Evolutionary conservation across 2,329 filamentous ascomycete genomes (phyloP).

Genomic region (Monascus ruber): DNA sequence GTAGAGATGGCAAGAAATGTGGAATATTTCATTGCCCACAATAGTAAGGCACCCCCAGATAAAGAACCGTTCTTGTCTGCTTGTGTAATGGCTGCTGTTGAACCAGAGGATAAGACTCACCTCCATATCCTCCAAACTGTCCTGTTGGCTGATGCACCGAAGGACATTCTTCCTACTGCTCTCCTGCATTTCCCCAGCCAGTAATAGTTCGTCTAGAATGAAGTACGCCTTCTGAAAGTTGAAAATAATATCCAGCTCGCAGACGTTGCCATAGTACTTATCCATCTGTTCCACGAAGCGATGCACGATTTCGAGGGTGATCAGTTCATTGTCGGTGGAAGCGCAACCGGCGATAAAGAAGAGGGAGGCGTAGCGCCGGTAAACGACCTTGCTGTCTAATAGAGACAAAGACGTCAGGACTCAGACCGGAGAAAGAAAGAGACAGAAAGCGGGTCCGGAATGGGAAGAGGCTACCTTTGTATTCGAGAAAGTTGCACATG

Average conservation of each 20-base stretch:
- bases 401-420: no score
- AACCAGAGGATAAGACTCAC: slow-evolving; percentile 46
- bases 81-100: no score
- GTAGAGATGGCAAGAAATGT: no score
- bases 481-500: slow-evolving; percentile 99
- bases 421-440: background rate
- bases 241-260: slow-evolving; percentile 99
- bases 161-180: slow-evolving; percentile 99
- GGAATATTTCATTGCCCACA: no score
- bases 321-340: slow-evolving; percentile 95
- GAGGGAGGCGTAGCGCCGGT: slow-evolving; percentile 93
- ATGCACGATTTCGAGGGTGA: slow-evolving; percentile 96
- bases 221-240: slow-evolving; percentile 99
- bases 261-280: slow-evolving; percentile 99
- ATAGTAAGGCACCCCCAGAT: no score
- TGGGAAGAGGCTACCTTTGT: slow-evolving; percentile 60
- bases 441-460: slow-evolving; percentile 1
- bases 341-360: slow-evolving; percentile 98
- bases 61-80: no score
- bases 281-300: slow-evolving; percentile 99
- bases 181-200: slow-evolving; percentile 95
- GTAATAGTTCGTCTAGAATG: slow-evolving; percentile 88
- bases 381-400: slow-evolving; percentile 92
- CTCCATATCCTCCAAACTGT: slow-evolving; percentile 98
- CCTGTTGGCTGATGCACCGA: slow-evolving; percentile 90